phyloP scores from a whole-genome alignment of 1,139 yeast genomes.

The Sugiyamaella japonica region DNA sequence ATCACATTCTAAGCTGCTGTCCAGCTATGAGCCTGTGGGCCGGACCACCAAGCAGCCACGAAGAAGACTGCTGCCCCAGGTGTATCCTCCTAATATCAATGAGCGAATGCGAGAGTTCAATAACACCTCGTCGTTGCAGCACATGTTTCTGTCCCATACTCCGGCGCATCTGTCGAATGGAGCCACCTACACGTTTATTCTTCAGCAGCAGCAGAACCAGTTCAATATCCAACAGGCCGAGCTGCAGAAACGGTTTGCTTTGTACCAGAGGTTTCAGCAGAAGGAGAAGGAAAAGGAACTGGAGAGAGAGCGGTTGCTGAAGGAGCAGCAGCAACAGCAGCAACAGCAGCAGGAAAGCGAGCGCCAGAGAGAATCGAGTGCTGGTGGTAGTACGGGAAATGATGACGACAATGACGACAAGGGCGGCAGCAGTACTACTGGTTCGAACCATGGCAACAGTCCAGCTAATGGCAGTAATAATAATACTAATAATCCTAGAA shows the following conservation, averaged over 20 bases:
- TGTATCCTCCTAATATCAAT: constrained; percentile 9
- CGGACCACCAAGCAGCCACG: not conserved
- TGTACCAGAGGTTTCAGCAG: constrained; percentile 3
- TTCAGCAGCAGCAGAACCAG: constrained; percentile 22
- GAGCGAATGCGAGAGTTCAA: not conserved
- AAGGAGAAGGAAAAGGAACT: constrained; percentile 8
- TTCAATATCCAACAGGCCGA: constrained; percentile 12
- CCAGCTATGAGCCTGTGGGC: not conserved
- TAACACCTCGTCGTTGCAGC: constrained; percentile 24
- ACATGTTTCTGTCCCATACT: constrained; percentile 29
- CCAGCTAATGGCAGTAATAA: not conserved
- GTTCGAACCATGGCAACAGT: not conserved
- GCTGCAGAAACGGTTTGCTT: constrained; percentile 7
- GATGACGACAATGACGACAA: not conserved
- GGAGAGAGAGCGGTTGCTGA: constrained; percentile 2
- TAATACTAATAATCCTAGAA: not conserved
- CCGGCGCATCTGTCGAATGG: constrained; percentile 23
- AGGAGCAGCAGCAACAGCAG: constrained; percentile 2
- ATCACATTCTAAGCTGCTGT: constrained; percentile 5
- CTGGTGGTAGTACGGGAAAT: not conserved
- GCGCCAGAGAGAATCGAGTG: not conserved
- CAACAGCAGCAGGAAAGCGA: not conserved
- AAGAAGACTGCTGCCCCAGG: constrained; percentile 7
- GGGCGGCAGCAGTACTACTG: not conserved
- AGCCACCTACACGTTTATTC: constrained; percentile 10